These are phyloP conservation scores for Amaranthus cruentus DNA, from an alignment of 148 eudicot species.

Conservation along the genomic window DNA sequence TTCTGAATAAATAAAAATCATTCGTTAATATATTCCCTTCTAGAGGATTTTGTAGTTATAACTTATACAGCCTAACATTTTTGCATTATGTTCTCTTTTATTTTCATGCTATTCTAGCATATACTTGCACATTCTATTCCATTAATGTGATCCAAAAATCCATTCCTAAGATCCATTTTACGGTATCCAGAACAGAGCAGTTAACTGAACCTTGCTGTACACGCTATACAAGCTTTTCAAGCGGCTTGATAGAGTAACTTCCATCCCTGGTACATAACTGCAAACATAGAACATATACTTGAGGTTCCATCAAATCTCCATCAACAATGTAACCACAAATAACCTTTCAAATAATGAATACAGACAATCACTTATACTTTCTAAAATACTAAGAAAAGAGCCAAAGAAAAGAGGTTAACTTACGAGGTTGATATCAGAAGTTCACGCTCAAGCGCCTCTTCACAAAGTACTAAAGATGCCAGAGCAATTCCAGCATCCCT, in stretches of 20 bases:
- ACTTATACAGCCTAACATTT: no score
- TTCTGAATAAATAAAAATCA: no score
- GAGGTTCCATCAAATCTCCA: slow-evolving; percentile 13
- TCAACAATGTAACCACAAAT: slow-evolving; percentile 13
- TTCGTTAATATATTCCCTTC: no score
- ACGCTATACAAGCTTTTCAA: slow-evolving; percentile 88
- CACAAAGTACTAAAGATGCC: slow-evolving; percentile 73
- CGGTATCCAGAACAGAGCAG: neutral
- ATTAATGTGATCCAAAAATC: neutral
- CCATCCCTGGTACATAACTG: slow-evolving; percentile 98
- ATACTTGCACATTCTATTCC: neutral
- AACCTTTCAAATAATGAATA: neutral
- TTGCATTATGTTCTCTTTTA: no score
- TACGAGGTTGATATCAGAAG: slow-evolving; percentile 92
- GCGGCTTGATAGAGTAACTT: slow-evolving; percentile 82
- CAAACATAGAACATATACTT: slow-evolving; percentile 24
- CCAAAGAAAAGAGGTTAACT: slow-evolving; percentile 24
- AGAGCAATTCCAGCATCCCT: slow-evolving; percentile 86
- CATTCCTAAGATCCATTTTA: neutral
- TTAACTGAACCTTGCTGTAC: slow-evolving; percentile 64
- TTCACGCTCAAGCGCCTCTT: slow-evolving; percentile 88
- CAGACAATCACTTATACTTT: neutral
- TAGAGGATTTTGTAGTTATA: no score
- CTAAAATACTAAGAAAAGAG: neutral
- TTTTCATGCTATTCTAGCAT: no score